Conservation (phyloP, 2,329 filamentous ascomycete genomes). For the Aureobasidium lini region DNA sequence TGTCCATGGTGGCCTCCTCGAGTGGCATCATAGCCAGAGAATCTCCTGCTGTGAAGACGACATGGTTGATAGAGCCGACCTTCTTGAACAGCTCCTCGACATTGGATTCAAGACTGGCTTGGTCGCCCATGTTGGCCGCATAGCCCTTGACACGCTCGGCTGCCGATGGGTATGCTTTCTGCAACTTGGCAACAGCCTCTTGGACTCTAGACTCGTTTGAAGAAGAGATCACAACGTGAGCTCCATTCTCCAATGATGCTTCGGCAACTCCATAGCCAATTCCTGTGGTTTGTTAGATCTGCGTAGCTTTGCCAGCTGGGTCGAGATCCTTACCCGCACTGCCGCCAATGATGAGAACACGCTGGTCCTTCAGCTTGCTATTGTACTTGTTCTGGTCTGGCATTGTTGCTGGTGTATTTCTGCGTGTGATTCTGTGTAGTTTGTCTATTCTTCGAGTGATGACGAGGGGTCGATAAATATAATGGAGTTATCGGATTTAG, state of each 20-base stretch:
- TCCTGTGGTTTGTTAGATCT: slow-evolving; percentile 33
- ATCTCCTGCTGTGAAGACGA: slow-evolving; percentile 52
- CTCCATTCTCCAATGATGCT: slow-evolving; percentile 48
- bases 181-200: slow-evolving; percentile 39
- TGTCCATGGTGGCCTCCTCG: slow-evolving; percentile 33
- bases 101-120: slow-evolving; percentile 40
- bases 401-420: slow-evolving; percentile 21
- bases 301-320: too few species aligned
- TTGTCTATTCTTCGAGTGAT: not conserved
- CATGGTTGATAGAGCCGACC: slow-evolving; percentile 43
- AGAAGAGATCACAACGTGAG: slow-evolving; percentile 52
- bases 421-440: not conserved
- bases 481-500: not conserved
- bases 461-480: not conserved
- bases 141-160: slow-evolving; percentile 35
- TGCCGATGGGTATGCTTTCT: slow-evolving; percentile 36
- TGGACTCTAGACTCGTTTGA: slow-evolving; percentile 46
- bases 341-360: slow-evolving; percentile 56
- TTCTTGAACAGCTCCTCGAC: slow-evolving; percentile 40
- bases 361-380: slow-evolving; percentile 40
- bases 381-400: slow-evolving; percentile 38
- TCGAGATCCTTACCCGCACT: slow-evolving; percentile 31
- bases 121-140: slow-evolving; percentile 41
- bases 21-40: slow-evolving; percentile 35
- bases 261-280: slow-evolving; percentile 57